A percentile compares a stretch with the other conserved stretches of the same genome.
Conservation (phyloP, 2,329 filamentous ascomycete species). For the Aspergillus candidus region DNA sequence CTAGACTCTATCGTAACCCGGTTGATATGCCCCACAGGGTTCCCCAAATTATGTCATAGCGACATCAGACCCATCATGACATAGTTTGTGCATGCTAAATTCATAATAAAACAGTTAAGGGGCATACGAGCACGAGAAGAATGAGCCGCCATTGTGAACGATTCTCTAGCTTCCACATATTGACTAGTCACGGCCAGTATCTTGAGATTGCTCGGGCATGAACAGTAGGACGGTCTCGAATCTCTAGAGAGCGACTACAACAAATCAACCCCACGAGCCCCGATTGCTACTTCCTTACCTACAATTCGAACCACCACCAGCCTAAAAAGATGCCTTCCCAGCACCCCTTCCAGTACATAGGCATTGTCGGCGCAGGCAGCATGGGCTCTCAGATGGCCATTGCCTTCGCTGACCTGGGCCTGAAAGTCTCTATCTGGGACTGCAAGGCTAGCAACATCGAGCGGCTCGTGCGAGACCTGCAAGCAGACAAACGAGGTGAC, state of each 20-base stretch:
- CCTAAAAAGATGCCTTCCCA: conserved; percentile 8
- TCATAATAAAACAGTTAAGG: too few species aligned
- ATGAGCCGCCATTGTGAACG: too few species aligned
- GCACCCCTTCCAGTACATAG: conserved; percentile 32
- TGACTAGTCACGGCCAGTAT: too few species aligned
- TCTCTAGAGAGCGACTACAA: too few species aligned
- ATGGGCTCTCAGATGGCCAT: conserved; percentile 42
- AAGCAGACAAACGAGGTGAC: conserved; percentile 21
- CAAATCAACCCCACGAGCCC: too few species aligned
- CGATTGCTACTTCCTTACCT: too few species aligned
- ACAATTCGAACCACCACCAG: conserved; percentile 10
- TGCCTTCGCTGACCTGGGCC: conserved; percentile 34
- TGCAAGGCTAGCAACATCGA: conserved; percentile 30
- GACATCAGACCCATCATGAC: neutral
- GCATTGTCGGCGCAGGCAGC: conserved; percentile 36
- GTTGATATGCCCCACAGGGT: neutral
- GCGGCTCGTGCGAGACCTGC: conserved; percentile 21
- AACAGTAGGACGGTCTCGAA: too few species aligned
- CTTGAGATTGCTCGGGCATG: too few species aligned
- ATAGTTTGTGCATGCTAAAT: neutral
- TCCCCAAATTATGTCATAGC: neutral
- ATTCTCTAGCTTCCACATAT: too few species aligned
- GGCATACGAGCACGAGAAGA: too few species aligned
- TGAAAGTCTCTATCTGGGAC: conserved; percentile 38
- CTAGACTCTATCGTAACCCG: too few species aligned